Base-by-base conservation (phyloP, 345 rosid species). In the Draba incana region DNA sequence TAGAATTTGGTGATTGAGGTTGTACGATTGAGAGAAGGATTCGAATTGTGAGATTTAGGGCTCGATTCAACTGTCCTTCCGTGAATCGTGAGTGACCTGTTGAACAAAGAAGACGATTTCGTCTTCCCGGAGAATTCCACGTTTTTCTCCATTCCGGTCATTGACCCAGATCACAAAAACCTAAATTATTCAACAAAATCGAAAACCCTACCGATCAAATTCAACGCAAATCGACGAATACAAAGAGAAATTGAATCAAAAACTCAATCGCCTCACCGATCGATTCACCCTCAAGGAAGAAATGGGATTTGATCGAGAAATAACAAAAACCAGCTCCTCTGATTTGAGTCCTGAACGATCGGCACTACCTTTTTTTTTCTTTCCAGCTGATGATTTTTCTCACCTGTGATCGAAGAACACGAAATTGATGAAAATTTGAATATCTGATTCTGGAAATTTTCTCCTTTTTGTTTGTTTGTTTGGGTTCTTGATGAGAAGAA, bases 1-100 rank as follows among this genome's bases (percentile, higher is more conserved):
- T 79, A 86, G 38, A 82, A 76, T 74, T 76, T 84, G 42, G 81
- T 78, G 10, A 73, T 77, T 37, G 90, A 84, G 37, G 81, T 70
- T 2, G 88, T 83, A 10, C 88, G 88, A 46, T 85, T 84, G 5
- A 87, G 76, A 52, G 79, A 81, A 9, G 79, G 85, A 61, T 72
- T 83, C 41, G 64, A 53, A 45, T 49, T 70, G 53, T 62, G 59
- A 0, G 82, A 35, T 66, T 80, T 88, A 12, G 77, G 58, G 38
- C 31, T 53, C 4, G 81, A 64, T 49, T 81, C 87, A 7, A 39
- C 63, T 4, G 66, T 7, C 6, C 79, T 37, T 14, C 84, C 57
- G 31, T 80, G 83, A 20, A 80, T 65, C 12, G 91, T 88, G 20
- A 77, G 47, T 61, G 91, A 88, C 30, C 95, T 81, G 64, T 77